Conservation (phyloP, 805 yeast species). For the Wickerhamomyces tratensis region DNA sequence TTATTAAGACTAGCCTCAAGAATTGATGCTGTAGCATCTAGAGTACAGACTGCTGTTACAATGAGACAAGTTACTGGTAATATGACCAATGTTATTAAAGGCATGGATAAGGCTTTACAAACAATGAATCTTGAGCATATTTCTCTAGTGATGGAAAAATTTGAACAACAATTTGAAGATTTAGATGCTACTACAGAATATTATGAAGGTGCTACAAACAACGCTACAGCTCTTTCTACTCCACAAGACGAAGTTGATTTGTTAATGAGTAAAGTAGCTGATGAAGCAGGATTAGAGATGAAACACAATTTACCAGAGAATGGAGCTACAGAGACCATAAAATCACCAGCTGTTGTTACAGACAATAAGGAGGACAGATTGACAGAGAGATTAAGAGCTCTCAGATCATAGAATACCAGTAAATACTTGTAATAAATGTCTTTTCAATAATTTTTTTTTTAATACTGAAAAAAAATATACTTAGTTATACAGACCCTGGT, state of each 20-base stretch:
- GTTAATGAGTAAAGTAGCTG: slow-evolving; percentile 86
- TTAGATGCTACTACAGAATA: slow-evolving; percentile 89
- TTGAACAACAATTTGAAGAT: slow-evolving; percentile 93
- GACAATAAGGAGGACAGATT: slow-evolving; percentile 80
- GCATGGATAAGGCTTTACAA: slow-evolving; percentile 94
- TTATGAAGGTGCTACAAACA: slow-evolving; percentile 83
- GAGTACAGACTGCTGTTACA: slow-evolving; percentile 97
- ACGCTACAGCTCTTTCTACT: slow-evolving; percentile 78
- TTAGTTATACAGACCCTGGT: too few species aligned
- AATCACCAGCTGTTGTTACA: slow-evolving; percentile 30
- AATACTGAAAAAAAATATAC: too few species aligned
- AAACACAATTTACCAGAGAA: slow-evolving; percentile 62
- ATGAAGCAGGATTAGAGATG: slow-evolving; percentile 92
- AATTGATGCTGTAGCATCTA: slow-evolving; percentile 90
- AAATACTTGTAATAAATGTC: too few species aligned
- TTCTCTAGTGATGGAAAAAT: slow-evolving; percentile 93
- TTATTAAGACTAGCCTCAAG: slow-evolving; percentile 75
- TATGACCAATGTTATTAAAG: slow-evolving; percentile 86
- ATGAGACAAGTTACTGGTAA: slow-evolving; percentile 93
- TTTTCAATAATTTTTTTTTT: too few species aligned
- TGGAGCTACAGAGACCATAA: slow-evolving; percentile 44
- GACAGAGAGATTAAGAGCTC: slow-evolving; percentile 82
- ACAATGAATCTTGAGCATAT: slow-evolving; percentile 92
- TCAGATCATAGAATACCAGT: slow-evolving; percentile 35
- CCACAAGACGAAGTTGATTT: slow-evolving; percentile 95